phyloP scores from a whole-genome alignment of 179 eudicot genomes.

The Heliamphora pulchella region DNA sequence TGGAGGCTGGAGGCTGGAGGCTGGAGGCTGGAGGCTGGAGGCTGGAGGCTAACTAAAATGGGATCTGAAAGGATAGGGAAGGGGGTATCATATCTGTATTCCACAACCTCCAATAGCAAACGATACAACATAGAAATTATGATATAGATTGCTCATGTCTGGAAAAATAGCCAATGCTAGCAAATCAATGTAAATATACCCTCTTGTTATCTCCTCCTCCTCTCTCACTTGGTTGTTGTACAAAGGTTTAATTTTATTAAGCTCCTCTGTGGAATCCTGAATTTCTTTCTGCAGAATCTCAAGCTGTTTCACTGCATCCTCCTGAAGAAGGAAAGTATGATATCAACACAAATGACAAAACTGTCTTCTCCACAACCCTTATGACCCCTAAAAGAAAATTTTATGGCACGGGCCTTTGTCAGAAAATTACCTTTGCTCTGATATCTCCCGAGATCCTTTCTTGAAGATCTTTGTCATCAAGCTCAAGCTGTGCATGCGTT shows the following conservation, averaged over 20 bases:
- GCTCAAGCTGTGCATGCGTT: constrained; percentile 75
- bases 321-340: constrained; percentile 32
- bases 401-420: not conserved
- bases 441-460: constrained; percentile 57
- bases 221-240: constrained; percentile 54
- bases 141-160: not conserved
- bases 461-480: constrained; percentile 71
- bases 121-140: not conserved
- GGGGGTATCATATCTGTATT: not conserved
- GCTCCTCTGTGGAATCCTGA: constrained; percentile 53
- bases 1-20: too few species aligned
- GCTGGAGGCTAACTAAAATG: not conserved
- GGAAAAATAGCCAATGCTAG: not conserved
- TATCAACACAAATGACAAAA: not conserved
- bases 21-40: too few species aligned
- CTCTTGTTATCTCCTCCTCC: constrained; percentile 72
- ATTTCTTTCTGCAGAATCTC: constrained; percentile 65
- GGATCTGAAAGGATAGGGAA: not conserved
- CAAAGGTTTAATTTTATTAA: constrained; percentile 51
- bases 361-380: not conserved
- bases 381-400: not conserved
- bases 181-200: constrained; percentile 37
- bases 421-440: constrained; percentile 51
- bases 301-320: constrained; percentile 72
- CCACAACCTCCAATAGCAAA: not conserved